Evolutionary conservation across 805 yeast genomes (phyloP).

Genomic region (Sungouiozyma intestinalis): DNA sequence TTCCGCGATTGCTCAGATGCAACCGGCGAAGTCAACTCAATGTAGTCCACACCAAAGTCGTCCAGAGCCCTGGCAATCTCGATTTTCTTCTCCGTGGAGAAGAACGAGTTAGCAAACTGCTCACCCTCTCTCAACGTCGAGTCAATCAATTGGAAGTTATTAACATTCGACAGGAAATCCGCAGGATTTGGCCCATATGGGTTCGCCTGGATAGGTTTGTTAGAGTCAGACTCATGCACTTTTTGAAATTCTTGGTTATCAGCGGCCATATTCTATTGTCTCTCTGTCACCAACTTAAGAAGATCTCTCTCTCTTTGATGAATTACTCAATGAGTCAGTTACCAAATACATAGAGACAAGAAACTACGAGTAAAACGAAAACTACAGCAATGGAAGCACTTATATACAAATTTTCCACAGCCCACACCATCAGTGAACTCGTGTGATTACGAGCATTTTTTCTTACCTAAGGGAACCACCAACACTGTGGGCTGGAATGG

Average conservation of each 20-base stretch:
- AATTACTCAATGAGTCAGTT: background rate
- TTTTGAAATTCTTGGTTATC: slow-evolving; percentile 8
- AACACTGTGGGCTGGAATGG: no score
- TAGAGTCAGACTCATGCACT: slow-evolving; percentile 9
- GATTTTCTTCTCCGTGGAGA: slow-evolving; percentile 86
- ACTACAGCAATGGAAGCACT: no score
- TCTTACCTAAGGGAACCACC: no score
- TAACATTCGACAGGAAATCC: slow-evolving; percentile 82
- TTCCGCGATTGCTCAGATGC: slow-evolving; percentile 87
- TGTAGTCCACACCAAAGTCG: slow-evolving; percentile 97
- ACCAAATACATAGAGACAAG: no score
- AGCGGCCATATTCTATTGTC: slow-evolving; percentile 1
- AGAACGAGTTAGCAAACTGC: slow-evolving; percentile 96
- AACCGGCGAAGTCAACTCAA: slow-evolving; percentile 96
- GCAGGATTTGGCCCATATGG: slow-evolving; percentile 96
- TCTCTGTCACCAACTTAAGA: background rate
- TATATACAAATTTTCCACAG: no score
- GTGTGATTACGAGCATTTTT: no score
- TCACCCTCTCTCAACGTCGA: slow-evolving; percentile 97
- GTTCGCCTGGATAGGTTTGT: slow-evolving; percentile 30
- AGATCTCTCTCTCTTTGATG: background rate
- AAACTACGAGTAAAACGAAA: no score
- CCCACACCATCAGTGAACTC: no score
- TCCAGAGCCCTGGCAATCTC: slow-evolving; percentile 95
- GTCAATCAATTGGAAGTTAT: slow-evolving; percentile 83